Percentiles rank a stretch among this genome's conserved stretches.
Conservation (phyloP, 768 basidiomycete species). For the Crepidotus variabilis region DNA sequence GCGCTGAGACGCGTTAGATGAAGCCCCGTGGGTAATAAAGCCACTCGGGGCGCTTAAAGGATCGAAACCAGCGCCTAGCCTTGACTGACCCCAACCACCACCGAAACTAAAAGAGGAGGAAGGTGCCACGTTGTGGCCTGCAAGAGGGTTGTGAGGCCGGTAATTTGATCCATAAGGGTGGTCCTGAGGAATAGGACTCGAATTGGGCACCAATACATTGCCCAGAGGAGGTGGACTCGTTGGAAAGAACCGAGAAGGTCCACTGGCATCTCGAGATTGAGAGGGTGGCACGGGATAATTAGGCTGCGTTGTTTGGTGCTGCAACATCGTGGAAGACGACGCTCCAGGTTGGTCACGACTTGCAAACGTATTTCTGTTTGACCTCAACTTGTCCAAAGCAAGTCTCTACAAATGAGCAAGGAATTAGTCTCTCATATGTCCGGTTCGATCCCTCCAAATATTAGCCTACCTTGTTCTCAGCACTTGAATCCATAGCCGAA, state of each 20-base stretch:
- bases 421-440: neutral
- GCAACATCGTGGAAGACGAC: conserved; percentile 23
- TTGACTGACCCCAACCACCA: conserved; percentile 33
- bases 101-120: conserved; percentile 33
- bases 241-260: conserved; percentile 59
- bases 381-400: conserved; percentile 46
- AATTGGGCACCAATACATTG: conserved; percentile 71
- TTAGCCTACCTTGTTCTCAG: conserved; percentile 27
- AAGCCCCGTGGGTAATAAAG: conserved; percentile 40
- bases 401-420: conserved; percentile 27
- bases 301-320: conserved; percentile 17
- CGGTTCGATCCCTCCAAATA: neutral
- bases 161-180: conserved; percentile 29
- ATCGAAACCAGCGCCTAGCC: conserved; percentile 36
- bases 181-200: conserved; percentile 56
- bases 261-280: conserved; percentile 77
- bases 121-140: conserved; percentile 38
- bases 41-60: conserved; percentile 58
- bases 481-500: conserved; percentile 38
- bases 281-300: conserved; percentile 41
- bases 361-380: conserved; percentile 33
- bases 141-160: conserved; percentile 33
- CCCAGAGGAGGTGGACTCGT: conserved; percentile 42
- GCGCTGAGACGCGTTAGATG: conserved; percentile 52
- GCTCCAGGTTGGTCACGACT: conserved; percentile 21